phyloP scores from a whole-genome alignment of 1,139 yeast genomes.

The Kodamaea derodonti region DNA sequence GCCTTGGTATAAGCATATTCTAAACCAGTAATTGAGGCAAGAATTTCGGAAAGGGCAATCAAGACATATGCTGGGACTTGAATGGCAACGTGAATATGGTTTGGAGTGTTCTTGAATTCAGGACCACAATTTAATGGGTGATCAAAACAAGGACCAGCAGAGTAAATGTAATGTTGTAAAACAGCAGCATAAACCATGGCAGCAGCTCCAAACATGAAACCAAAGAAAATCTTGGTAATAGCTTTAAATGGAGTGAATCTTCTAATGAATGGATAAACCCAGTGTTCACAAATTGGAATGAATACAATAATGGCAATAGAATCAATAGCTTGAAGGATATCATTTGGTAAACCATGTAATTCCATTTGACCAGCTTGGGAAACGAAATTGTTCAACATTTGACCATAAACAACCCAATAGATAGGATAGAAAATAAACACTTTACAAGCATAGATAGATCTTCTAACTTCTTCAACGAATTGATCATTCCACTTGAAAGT shows the following conservation, averaged over 20 bases:
- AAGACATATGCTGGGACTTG: constrained; percentile 64
- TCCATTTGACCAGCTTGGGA: constrained; percentile 66
- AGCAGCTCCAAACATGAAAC: constrained; percentile 67
- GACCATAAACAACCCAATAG: constrained; percentile 67
- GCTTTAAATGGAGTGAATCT: constrained; percentile 58
- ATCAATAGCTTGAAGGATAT: constrained; percentile 59
- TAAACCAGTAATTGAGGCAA: constrained; percentile 64
- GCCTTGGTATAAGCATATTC: constrained; percentile 73
- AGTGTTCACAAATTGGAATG: constrained; percentile 55
- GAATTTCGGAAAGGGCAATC: constrained; percentile 60
- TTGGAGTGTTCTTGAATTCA: constrained; percentile 35
- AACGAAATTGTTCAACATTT: constrained; percentile 61
- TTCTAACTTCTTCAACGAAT: constrained; percentile 60
- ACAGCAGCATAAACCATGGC: constrained; percentile 82
- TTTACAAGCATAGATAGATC: constrained; percentile 59
- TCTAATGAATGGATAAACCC: constrained; percentile 55
- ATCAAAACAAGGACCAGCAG: constrained; percentile 74
- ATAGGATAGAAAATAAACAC: constrained; percentile 60
- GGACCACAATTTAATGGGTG: constrained; percentile 41
- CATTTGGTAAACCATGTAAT: constrained; percentile 62
- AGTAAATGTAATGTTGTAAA: constrained; percentile 70
- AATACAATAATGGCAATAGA: constrained; percentile 59
- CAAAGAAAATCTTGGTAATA: constrained; percentile 68
- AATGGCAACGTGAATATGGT: constrained; percentile 55
- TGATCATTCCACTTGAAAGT: constrained; percentile 55